phyloP scores from a whole-genome alignment of 2,329 filamentous ascomycete species.

The Aspergillus jensenii region DNA sequence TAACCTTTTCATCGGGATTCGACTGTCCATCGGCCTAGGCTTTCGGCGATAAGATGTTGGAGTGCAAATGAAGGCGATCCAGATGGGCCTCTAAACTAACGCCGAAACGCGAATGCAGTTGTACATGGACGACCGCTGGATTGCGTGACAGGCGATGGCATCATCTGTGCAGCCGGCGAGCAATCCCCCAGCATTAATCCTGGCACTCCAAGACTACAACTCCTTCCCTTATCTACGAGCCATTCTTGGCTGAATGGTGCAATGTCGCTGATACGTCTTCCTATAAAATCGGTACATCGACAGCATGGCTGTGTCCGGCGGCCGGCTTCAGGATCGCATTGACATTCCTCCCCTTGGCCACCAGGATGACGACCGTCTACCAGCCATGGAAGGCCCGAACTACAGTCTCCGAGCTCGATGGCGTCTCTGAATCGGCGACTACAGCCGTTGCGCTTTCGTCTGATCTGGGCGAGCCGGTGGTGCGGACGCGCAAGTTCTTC shows the following conservation, averaged over 20 bases:
- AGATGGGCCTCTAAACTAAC: not conserved
- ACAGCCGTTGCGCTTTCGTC: not conserved
- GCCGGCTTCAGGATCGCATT: not conserved
- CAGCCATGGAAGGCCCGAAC: not conserved
- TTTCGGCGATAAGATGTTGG: not conserved
- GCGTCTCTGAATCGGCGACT: not conserved
- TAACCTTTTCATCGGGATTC: not conserved
- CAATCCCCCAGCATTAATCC: not conserved
- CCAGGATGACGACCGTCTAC: constrained; percentile 9
- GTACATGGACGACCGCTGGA: not conserved
- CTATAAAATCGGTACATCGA: not conserved
- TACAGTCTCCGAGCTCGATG: constrained; percentile 1
- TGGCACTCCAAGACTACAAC: not conserved
- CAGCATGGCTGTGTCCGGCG: not conserved
- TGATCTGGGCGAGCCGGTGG: constrained; percentile 18
- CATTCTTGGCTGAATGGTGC: constrained; percentile 9
- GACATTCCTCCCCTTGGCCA: not conserved
- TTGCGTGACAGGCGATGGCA: constrained; percentile 10
- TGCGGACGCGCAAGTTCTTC: constrained; percentile 28
- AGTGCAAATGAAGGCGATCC: not conserved
- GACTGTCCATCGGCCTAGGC: not conserved
- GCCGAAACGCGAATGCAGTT: not conserved
- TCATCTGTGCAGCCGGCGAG: constrained; percentile 2
- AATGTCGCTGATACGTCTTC: not conserved
- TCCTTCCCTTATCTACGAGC: not conserved